A percentile compares a stretch with the other conserved stretches of the same genome.
Conservation (phyloP, 176 grass and related monocot species). For the Raddia guianensis region DNA sequence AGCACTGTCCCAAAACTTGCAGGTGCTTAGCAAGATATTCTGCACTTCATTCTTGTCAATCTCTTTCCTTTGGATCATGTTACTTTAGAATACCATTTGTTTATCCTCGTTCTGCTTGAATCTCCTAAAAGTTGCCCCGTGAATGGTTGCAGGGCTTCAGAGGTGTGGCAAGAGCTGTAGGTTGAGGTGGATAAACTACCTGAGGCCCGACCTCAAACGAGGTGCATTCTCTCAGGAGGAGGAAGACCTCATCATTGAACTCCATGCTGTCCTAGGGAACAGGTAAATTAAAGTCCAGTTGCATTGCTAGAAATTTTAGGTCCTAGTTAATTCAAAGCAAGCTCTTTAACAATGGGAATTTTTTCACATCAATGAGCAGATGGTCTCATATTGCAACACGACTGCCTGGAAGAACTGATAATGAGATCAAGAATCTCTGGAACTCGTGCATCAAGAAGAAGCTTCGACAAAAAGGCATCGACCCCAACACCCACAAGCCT, state of each 20-base stretch:
- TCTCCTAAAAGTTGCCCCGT: constrained; percentile 26
- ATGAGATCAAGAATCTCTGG: constrained; percentile 85
- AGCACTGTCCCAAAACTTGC: constrained; percentile 67
- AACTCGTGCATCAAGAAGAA: constrained; percentile 82
- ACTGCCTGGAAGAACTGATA: constrained; percentile 72
- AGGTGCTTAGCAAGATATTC: constrained; percentile 43
- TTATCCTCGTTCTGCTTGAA: constrained; percentile 1
- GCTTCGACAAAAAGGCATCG: constrained; percentile 57
- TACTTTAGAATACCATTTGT: constrained; percentile 28
- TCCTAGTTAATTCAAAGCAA: neutral
- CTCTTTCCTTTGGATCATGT: neutral
- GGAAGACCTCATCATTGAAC: constrained; percentile 57
- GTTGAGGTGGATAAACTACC: constrained; percentile 97
- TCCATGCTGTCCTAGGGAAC: constrained; percentile 65
- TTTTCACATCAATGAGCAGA: constrained; percentile 31
- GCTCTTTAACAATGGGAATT: neutral
- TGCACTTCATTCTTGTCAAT: constrained; percentile 26
- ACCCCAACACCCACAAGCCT: constrained; percentile 63
- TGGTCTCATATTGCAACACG: constrained; percentile 75
- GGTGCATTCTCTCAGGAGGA: constrained; percentile 70
- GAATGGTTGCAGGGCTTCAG: constrained; percentile 65
- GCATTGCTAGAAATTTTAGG: neutral
- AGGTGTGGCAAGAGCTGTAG: constrained; percentile 99
- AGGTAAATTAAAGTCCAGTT: constrained; percentile 46
- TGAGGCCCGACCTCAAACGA: constrained; percentile 83